Evolutionary conservation across 805 yeast genomes (phyloP).

Genomic region (Ogataea saltuana): DNA sequence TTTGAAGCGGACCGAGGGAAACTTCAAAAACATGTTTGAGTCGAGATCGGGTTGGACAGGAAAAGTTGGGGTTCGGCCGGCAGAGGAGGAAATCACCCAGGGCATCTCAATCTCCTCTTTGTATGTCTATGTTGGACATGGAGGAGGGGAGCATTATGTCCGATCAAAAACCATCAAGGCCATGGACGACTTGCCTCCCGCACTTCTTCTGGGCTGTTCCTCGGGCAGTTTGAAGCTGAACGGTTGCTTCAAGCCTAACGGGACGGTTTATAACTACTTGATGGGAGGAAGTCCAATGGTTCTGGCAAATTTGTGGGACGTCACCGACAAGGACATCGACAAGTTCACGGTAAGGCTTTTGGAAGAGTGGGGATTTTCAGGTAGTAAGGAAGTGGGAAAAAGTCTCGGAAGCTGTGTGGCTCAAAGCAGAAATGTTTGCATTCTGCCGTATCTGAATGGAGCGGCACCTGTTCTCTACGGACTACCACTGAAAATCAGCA

Average conservation of each 20-base stretch:
- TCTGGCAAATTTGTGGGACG: slow-evolving; percentile 92
- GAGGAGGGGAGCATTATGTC: slow-evolving; percentile 89
- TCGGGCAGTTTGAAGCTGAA: slow-evolving; percentile 66
- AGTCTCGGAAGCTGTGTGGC: slow-evolving; percentile 58
- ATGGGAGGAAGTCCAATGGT: slow-evolving; percentile 81
- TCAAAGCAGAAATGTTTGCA: slow-evolving; percentile 65
- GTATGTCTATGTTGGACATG: slow-evolving; percentile 88
- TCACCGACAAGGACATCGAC: slow-evolving; percentile 94
- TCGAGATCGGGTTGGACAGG: slow-evolving; percentile 52
- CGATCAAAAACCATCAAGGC: slow-evolving; percentile 54
- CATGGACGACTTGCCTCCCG: slow-evolving; percentile 50
- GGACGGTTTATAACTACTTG: slow-evolving; percentile 75
- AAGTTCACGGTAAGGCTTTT: slow-evolving; percentile 64
- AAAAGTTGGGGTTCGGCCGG: slow-evolving; percentile 53
- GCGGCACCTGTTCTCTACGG: slow-evolving; percentile 94
- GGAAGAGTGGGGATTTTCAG: slow-evolving; percentile 63
- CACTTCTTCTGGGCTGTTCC: slow-evolving; percentile 83
- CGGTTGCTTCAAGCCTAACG: slow-evolving; percentile 70
- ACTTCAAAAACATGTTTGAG: slow-evolving; percentile 49
- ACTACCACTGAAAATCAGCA: slow-evolving; percentile 53
- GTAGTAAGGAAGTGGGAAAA: background rate
- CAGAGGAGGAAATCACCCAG: slow-evolving; percentile 50
- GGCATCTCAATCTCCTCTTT: slow-evolving; percentile 47
- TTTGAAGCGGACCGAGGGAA: slow-evolving; percentile 61
- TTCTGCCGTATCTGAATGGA: slow-evolving; percentile 76